Base-by-base conservation (phyloP, 371 early-diverging fungal genomes). In the Mucor saturninus region DNA sequence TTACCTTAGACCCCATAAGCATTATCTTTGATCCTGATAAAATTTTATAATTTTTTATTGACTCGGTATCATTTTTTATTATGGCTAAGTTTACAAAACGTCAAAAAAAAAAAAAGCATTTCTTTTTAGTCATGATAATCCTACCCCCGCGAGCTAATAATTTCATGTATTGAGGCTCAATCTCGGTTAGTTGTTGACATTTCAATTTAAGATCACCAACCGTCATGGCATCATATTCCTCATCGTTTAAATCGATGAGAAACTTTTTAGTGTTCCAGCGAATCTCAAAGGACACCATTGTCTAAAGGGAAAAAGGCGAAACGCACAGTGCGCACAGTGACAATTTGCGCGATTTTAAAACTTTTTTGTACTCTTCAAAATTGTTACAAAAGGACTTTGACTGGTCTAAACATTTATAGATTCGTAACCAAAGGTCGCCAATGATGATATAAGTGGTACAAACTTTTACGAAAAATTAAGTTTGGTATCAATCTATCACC, bases 1-100 rank as follows among this genome's bases (percentile, higher is more conserved):
- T 28, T 54, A 64, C 64, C 57, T 59, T 65, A 29, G 60, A 60
- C 5, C 65, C 65, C 65, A 65, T 65, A n/a, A 65, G 26, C 50
- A 65, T 59, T 4, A 65, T 14, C 31, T 65, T 65, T 8, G 65
- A 60, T 14, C 65, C 65, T 28, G 53, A 37, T 28, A 28, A 15
- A 38, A 65, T 50, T 43, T 65, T 65, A 32, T 60, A 60, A 8
- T 65, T 37, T 15, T 60, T 65, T n/a, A 65, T 31, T 9, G 42
- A 14, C n/a, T 54, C 46, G 11, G 26, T 14, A 4, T 60, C 65
- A 11, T 65, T 46, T 43, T 65, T 65, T 40, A 65, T 42, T 37
- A 60, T 29, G 9, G 61, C 65, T 65, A 45, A 31, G 11, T 6
- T 0, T 30, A 11, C 28, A 6, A 46, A 32, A n/a, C n/a, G n/a